A percentile compares a stretch with the other conserved stretches of the same genome.
phyloP scores from a whole-genome alignment of 805 yeast species.

The Debaryomyces tyrocola region DNA sequence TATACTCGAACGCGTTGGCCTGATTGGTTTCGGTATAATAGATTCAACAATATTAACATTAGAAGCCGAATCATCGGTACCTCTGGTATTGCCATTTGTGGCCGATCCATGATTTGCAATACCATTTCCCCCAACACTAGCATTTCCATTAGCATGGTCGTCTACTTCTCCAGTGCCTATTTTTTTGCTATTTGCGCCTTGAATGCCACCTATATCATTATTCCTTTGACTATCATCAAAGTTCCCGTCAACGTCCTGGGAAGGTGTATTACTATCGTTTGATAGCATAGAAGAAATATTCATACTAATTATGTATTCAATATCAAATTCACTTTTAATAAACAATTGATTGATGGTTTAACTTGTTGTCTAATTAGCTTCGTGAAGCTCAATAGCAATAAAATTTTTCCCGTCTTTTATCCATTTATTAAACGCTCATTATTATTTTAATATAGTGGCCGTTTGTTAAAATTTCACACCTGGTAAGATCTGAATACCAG shows the following conservation, averaged over 20 bases:
- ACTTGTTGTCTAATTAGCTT: not conserved
- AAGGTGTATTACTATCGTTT: conserved; percentile 17
- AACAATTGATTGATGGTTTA: not conserved
- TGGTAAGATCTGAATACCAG: not conserved
- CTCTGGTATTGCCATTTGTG: not conserved
- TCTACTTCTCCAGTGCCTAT: not conserved
- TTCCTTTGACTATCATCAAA: conserved; percentile 1
- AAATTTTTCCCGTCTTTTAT: conserved; percentile 3
- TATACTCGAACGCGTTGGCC: not conserved
- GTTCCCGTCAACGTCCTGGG: conserved; percentile 6
- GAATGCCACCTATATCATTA: not conserved
- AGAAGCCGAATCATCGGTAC: not conserved
- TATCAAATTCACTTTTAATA: not conserved
- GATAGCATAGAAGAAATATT: conserved; percentile 39
- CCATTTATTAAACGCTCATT: conserved; percentile 3
- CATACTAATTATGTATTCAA: conserved; percentile 15
- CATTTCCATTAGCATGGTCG: not conserved
- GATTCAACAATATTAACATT: conserved; percentile 2
- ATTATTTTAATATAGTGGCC: not conserved
- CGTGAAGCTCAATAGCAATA: conserved; percentile 1
- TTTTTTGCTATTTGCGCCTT: not conserved
- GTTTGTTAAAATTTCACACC: conserved; percentile 1
- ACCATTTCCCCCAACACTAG: not conserved
- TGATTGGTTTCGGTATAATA: conserved; percentile 3
- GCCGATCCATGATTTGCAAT: not conserved